phyloP scores from a whole-genome alignment of 2,329 filamentous ascomycete genomes.

The Neurospora sp. region DNA sequence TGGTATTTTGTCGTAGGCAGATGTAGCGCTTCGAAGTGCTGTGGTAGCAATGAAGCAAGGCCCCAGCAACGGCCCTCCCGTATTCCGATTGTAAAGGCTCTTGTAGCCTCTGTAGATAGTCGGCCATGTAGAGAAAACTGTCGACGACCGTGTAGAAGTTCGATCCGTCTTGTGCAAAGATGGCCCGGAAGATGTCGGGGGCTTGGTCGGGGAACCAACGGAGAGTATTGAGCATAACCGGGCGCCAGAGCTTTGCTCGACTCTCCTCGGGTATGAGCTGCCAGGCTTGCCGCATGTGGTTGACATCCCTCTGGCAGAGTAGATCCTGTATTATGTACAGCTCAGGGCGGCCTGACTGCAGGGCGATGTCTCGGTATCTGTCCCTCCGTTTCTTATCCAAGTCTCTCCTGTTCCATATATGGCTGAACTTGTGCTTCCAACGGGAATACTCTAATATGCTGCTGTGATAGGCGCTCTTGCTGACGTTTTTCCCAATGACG shows the following conservation, averaged over 20 bases:
- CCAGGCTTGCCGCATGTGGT: neutral
- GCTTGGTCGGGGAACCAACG: neutral
- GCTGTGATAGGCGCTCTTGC: neutral
- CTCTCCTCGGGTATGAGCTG: neutral
- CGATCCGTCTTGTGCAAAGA: neutral
- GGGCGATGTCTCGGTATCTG: neutral
- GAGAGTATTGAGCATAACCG: neutral
- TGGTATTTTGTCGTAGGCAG: slow-evolving; percentile 28
- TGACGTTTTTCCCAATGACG: neutral
- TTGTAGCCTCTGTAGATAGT: neutral
- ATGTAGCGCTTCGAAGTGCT: slow-evolving; percentile 11
- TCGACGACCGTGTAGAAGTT: neutral
- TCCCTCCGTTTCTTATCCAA: neutral
- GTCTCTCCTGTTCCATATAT: neutral
- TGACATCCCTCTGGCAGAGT: neutral
- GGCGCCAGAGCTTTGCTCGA: neutral
- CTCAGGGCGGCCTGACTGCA: neutral
- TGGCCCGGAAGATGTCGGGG: neutral
- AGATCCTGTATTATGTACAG: neutral
- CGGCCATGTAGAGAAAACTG: neutral
- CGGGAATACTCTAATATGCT: neutral
- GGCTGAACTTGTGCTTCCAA: neutral
- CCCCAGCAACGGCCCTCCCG: neutral
- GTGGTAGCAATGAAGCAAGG: slow-evolving; percentile 6
- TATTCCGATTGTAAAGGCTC: neutral